phyloP scores from a whole-genome alignment of 2,329 filamentous ascomycete genomes.

The Cryoendolithus antarcticus region DNA sequence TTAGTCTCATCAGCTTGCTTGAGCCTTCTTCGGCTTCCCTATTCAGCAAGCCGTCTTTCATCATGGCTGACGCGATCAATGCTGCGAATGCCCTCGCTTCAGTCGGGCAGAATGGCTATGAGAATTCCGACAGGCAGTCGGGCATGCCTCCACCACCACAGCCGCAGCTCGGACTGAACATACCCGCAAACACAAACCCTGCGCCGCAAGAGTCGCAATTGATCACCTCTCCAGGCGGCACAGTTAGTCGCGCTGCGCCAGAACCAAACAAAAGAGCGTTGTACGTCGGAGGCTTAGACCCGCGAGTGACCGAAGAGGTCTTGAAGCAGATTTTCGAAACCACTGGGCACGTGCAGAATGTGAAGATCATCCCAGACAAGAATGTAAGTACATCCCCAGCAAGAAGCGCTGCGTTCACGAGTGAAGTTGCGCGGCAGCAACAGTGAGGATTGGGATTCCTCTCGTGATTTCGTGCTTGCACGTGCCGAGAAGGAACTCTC shows the following conservation, averaged over 20 bases:
- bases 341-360: conserved; percentile 92
- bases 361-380: conserved; percentile 99
- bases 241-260: conserved; percentile 78
- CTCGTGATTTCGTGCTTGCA: too few relatives aligned
- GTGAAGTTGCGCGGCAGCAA: too few relatives aligned
- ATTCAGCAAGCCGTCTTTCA: conserved; percentile 14
- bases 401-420: neutral
- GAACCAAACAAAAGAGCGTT: conserved; percentile 97
- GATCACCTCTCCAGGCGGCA: conserved; percentile 80
- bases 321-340: conserved; percentile 98
- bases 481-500: too few relatives aligned
- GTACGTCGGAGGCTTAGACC: conserved; percentile 90
- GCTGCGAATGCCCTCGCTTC: conserved; percentile 52
- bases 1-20: too few relatives aligned
- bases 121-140: conserved; percentile 55
- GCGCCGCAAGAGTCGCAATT: conserved; percentile 64
- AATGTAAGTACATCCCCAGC: conserved; percentile 55
- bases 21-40: too few relatives aligned
- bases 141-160: conserved; percentile 87
- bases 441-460: too few relatives aligned
- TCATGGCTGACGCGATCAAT: conserved; percentile 62
- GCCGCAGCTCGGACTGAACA: conserved; percentile 55
- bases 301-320: conserved; percentile 90
- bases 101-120: conserved; percentile 53
- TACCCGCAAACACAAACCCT: conserved; percentile 91